A percentile compares a stretch with the other conserved stretches of the same genome.
Conservation (phyloP, 495 filamentous ascomycete species). For the Bacidia rubella region DNA sequence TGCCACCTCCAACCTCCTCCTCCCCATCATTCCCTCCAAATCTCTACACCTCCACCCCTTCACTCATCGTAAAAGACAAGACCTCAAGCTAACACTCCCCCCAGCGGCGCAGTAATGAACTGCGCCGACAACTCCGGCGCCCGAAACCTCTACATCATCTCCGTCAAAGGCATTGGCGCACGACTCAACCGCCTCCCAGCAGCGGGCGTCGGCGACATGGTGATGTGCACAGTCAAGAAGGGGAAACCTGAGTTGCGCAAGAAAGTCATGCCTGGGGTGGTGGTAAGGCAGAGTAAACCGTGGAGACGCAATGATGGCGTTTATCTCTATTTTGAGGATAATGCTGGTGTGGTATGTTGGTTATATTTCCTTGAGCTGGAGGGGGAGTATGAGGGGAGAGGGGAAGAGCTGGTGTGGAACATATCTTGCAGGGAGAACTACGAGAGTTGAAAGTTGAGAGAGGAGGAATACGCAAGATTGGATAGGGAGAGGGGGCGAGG, state of each 20-base stretch:
- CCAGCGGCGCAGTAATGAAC: conserved; percentile 89
- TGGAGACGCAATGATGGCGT: conserved; percentile 96
- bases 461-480: neutral
- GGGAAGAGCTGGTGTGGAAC: neutral
- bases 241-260: conserved; percentile 98
- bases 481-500: neutral
- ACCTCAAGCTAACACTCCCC: neutral
- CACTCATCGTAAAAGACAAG: no score
- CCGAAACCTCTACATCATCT: conserved; percentile 99
- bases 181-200: conserved; percentile 96
- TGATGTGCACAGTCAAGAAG: conserved; percentile 99
- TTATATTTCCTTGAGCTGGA: neutral
- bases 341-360: conserved; percentile 85
- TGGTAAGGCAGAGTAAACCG: conserved; percentile 96
- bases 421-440: neutral
- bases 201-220: conserved; percentile 98
- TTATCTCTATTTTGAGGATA: conserved; percentile 99
- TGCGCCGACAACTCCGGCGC: conserved; percentile 98
- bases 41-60: no score
- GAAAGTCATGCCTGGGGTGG: conserved; percentile 99
- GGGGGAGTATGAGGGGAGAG: neutral
- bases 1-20: neutral
- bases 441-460: neutral
- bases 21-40: neutral
- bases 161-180: conserved; percentile 97